Evolutionary conservation across 257 asterid species (phyloP), one percentile per base, ranked within the genome.

Genomic region (Nyctanthes arbortristis): DNA sequence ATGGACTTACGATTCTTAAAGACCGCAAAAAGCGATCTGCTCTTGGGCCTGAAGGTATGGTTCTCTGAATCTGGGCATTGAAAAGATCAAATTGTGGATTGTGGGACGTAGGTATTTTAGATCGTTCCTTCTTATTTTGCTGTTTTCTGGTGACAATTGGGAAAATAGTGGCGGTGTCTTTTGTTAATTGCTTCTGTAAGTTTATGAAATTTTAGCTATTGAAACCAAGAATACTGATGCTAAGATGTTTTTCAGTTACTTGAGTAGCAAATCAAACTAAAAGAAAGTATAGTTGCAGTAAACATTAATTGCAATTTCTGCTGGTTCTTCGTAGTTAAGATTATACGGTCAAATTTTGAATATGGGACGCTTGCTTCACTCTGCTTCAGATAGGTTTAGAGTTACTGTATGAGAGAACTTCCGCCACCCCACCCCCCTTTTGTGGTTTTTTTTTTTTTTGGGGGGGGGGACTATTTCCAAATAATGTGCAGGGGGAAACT

Each of bases 31-130:
- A 84, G 81, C 84, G 97, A 87, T 86, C 95, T 73, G 91, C 96
- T 67, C 96, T 93, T 76, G 96, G 99, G 74, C 73, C 92, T 6
- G 96, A 93, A 82, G 99, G 99, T 89, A 63, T 25, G 28, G 11
- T 25, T 52, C 8, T 1, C n/a, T 34, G 11, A 56, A 36, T 62
- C 35, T 65, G 69, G 66, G 63, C 18, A n/a, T n/a, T 16, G 45
- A 40, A 29, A 71, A 34, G 65, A 69, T 70, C 80, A 43, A 68
- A 39, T 67, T 82, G 74, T 67, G 57, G 75, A 62, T 49, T 71
- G 55, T 62, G 76, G 74, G 70, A 63, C 69, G 32, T 64, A 66
- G 66, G 31, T 40, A 24, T 40, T 40, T 28, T 28, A 18, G 72
- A 72, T 49, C 55, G 7, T 35, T 69, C 14, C 31, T 52, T n/a